These are phyloP conservation scores for Lactifluus rugatus DNA, from an alignment of 768 basidiomycete genomes.

Conservation along the genomic window DNA sequence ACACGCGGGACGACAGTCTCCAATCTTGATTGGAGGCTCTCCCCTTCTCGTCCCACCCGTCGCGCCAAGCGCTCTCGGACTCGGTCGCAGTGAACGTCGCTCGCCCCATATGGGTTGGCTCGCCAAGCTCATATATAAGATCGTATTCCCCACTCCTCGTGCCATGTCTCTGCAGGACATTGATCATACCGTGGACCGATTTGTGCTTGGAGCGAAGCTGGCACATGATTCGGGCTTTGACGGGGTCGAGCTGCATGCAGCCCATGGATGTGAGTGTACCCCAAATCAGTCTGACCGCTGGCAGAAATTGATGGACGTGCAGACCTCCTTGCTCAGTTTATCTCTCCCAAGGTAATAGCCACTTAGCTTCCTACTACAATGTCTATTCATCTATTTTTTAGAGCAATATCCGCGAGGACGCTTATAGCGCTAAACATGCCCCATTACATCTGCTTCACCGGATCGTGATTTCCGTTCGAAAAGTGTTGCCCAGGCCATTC, in stretches of 20 bases:
- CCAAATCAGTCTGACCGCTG: not conserved
- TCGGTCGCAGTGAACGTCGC: slow-evolving; percentile 28
- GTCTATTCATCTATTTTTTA: slow-evolving; percentile 17
- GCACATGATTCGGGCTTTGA: slow-evolving; percentile 70
- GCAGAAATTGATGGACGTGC: not conserved
- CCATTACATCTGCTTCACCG: slow-evolving; percentile 48
- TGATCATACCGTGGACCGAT: slow-evolving; percentile 45
- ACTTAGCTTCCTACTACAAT: not conserved
- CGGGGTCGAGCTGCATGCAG: slow-evolving; percentile 76
- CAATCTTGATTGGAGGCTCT: slow-evolving; percentile 64
- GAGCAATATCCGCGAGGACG: slow-evolving; percentile 50
- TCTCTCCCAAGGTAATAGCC: slow-evolving; percentile 53
- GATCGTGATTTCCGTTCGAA: slow-evolving; percentile 48
- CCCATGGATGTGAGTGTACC: slow-evolving; percentile 67
- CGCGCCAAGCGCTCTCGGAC: slow-evolving; percentile 56
- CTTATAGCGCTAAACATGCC: slow-evolving; percentile 40
- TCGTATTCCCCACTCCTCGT: slow-evolving; percentile 54
- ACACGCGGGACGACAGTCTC: slow-evolving; percentile 77
- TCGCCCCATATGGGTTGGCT: slow-evolving; percentile 21
- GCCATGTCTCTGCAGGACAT: slow-evolving; percentile 55
- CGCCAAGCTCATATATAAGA: slow-evolving; percentile 33
- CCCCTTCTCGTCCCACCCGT: slow-evolving; percentile 47
- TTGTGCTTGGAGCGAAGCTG: slow-evolving; percentile 56
- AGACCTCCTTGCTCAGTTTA: slow-evolving; percentile 76
- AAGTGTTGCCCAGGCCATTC: slow-evolving; percentile 45